A percentile compares a stretch with the other conserved stretches of the same genome.
Conservation (phyloP, 768 basidiomycete genomes). For the Serendipita sp. region DNA sequence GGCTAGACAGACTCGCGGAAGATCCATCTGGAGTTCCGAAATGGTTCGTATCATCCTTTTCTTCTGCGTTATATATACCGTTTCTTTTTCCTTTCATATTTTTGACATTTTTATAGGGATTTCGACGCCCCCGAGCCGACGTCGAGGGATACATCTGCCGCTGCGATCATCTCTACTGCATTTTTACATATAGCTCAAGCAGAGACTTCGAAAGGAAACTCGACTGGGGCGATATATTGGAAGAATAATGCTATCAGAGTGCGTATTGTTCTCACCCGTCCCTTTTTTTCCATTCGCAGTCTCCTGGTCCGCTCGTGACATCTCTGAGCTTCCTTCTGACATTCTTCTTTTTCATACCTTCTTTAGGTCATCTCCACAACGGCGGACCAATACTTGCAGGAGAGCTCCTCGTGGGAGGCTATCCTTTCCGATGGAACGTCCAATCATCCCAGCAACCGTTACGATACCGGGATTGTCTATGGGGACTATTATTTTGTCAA, state of each 20-base stretch:
- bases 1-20: neutral
- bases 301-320: too few species aligned
- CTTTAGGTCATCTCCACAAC: conserved; percentile 31
- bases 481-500: conserved; percentile 49
- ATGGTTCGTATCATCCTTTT: neutral
- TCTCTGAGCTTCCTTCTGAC: too few species aligned
- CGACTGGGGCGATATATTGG: conserved; percentile 2
- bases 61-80: too few species aligned
- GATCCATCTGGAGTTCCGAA: neutral
- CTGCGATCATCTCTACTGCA: conserved; percentile 7
- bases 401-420: conserved; percentile 41
- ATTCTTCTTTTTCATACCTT: neutral
- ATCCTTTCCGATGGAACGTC: conserved; percentile 51
- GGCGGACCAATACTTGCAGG: conserved; percentile 35
- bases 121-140: conserved; percentile 9
- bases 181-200: conserved; percentile 5
- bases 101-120: conserved; percentile 7
- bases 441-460: conserved; percentile 28
- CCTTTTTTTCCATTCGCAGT: too few species aligned
- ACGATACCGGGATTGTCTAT: conserved; percentile 39
- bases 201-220: conserved; percentile 3
- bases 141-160: conserved; percentile 8
- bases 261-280: too few species aligned
- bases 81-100: neutral
- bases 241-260: neutral